Conservation (phyloP, 2,329 filamentous ascomycete species). For the Ophiostoma novo-ulmi region DNA sequence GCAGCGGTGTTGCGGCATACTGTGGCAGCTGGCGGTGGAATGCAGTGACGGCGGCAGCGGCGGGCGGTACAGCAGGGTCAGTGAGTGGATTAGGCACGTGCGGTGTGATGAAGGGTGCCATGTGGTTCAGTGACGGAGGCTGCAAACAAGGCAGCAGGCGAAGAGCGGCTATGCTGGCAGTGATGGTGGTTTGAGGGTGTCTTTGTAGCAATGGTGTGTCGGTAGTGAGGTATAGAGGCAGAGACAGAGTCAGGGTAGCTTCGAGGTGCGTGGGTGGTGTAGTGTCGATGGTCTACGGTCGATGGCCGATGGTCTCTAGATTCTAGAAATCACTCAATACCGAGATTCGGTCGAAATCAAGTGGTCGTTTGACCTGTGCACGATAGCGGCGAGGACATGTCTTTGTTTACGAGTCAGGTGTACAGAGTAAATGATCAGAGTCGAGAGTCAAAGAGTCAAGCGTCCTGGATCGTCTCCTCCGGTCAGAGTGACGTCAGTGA, state of each 20-base stretch:
- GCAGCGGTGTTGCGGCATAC: conserved; percentile 53
- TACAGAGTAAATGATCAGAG: neutral
- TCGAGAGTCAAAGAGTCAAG: neutral
- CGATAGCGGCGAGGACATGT: neutral
- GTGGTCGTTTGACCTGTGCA: conserved; percentile 5
- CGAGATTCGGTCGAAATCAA: neutral
- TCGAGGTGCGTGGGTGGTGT: neutral
- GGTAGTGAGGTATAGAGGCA: neutral
- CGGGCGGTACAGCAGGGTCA: neutral
- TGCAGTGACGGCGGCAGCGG: conserved; percentile 11
- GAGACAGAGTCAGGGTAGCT: neutral
- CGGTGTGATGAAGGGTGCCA: neutral
- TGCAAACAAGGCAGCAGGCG: neutral
- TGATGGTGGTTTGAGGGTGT: too few species aligned
- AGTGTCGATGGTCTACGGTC: neutral
- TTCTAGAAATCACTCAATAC: neutral
- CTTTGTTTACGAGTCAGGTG: neutral
- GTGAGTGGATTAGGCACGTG: neutral
- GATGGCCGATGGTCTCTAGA: neutral
- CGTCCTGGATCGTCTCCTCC: neutral
- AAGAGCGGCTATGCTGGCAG: too few species aligned
- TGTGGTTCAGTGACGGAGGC: neutral
- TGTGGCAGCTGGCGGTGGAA: conserved; percentile 57
- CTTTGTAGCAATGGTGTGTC: neutral
- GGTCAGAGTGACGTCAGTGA: conserved; percentile 8